Base-by-base conservation (phyloP, 2,329 filamentous ascomycete species). In the Ceratocystis papillata region DNA sequence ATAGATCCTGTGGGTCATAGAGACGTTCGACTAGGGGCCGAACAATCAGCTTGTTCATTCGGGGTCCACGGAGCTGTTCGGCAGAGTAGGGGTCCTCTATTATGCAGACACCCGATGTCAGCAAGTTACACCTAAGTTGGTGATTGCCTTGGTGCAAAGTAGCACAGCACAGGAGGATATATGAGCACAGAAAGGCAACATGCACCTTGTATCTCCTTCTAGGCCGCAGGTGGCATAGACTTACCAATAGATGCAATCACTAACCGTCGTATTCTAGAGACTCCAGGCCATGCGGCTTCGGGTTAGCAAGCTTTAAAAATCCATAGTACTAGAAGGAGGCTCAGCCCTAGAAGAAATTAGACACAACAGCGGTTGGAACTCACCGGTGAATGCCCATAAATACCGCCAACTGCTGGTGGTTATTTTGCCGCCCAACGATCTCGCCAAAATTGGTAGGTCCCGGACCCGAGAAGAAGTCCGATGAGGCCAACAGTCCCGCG, bases 11-110 rank as follows among this genome's bases (percentile, higher is more conserved):
- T 30, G 80, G 77, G 67, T 84, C 80, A 72, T 86, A 87, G 0
- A 87, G 77, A 45, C 82, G 79, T 69, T 87, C 83, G 10, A 87
- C 83, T 12, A 88, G 75, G 1, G 85, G 85, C 59, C 85, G 79
- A 3, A 87, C 82, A 57, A 87, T 79, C 10, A 83, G 75, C 41
- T 80, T 77, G 71, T 87, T 87, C 78, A 87, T 84, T 22, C 84
- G 79, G 3, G 84, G 84, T 67, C 83, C 82, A 70, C 81, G 80
- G n/a, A 87, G 76, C 72, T 87, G 84, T 48, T 87, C 83, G 63
- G 82, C 69, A 0, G 74, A 75, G 67, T 74, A 75, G 0, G 72
- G 72, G 45, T 76, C 74, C 68, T 75, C 74, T 74, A 5, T 41
- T 15, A 60, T 44, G n/a, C 25, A 57, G 30, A 28, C 33, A 60